Evolutionary conservation across 371 early-diverging fungal genomes (phyloP), one percentile per base, ranked within the genome.

Genomic region (Rhizomucor miehei): DNA sequence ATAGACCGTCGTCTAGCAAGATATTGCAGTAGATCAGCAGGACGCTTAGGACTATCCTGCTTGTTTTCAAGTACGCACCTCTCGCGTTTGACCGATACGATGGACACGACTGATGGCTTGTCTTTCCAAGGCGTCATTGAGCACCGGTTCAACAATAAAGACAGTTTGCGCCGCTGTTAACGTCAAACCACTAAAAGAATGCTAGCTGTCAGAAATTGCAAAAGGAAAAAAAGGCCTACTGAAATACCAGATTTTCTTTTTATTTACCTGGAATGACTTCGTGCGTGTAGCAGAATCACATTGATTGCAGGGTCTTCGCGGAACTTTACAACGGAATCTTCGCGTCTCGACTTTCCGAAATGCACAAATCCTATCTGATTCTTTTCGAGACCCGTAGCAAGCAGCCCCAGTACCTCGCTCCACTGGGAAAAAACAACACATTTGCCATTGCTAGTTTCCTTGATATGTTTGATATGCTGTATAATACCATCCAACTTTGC

Each of bases 61-160:
- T 20, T 14, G 2, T 53, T 20, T 50, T 37, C 36, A 23, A 54
- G 50, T 68, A 24, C 73, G 67, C 48, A 95, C 98, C 65, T 93
- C 91, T 44, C 88, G 87, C 6, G 89, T 94, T 69, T 99, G 99
- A 6, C 99, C 99, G 59, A 99, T 82, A 48, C 99, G 86, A 75
- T 99, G 99, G 0, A 95, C 95, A 46, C 91, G 78, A 60, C 89
- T 89, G 60, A 89, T 88, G 3, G 89, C 81, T 53, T 81, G 81
- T 9, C 67, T 69, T 43, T 81, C 79, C 21, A 81, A 45, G 16
- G 63, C 66, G 40, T 75, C 75, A 44, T 78, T 76, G 6, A 82
- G 51, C 0, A 82, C 65, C 1, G 82, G 82, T 25, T 82, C 82
- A 13, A 77, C 71, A 41, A 82, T 79, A 45, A 82, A 77, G 6